Percentiles rank a stretch among this genome's conserved stretches.
These are phyloP conservation scores for Tolypocladium ovalisporum DNA, from an alignment of 2,329 filamentous ascomycete species.

Conservation along the genomic window DNA sequence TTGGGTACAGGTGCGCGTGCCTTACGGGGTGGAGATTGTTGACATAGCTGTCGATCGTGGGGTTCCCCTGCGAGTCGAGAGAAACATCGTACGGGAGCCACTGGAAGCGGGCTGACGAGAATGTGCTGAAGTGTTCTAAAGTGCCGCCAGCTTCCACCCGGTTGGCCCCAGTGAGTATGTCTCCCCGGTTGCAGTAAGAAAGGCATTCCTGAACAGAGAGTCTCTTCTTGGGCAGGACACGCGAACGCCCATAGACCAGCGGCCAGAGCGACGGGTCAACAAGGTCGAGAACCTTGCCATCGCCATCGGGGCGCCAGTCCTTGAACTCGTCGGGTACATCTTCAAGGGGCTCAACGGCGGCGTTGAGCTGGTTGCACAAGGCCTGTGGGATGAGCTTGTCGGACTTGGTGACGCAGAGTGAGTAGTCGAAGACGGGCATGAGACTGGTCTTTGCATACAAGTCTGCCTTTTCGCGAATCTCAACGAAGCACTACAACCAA, in stretches of 20 bases:
- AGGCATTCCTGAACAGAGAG: constrained; percentile 27
- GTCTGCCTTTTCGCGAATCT: constrained; percentile 20
- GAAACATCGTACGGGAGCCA: constrained; percentile 40
- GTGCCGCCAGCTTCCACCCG: not conserved
- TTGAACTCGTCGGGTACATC: constrained; percentile 35
- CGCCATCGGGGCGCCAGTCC: constrained; percentile 52
- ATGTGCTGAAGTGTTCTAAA: too few relatives aligned
- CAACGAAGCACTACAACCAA: constrained; percentile 16
- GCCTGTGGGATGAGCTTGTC: constrained; percentile 15
- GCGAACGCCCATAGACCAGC: constrained; percentile 39
- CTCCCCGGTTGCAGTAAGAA: constrained; percentile 20
- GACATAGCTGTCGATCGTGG: constrained; percentile 38
- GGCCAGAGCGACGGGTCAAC: constrained; percentile 56
- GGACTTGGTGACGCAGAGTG: constrained; percentile 21
- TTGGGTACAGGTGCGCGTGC: constrained; percentile 25
- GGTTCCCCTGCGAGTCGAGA: constrained; percentile 21
- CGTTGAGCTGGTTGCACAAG: constrained; percentile 24
- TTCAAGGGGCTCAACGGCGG: constrained; percentile 35
- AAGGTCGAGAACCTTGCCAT: constrained; percentile 47
- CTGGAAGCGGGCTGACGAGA: constrained; percentile 18
- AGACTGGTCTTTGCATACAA: constrained; percentile 20
- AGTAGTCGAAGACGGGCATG: constrained; percentile 21
- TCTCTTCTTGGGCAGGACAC: constrained; percentile 14
- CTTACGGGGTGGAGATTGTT: constrained; percentile 39
- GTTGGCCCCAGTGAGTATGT: constrained; percentile 11